Conservation (phyloP, 2,329 filamentous ascomycete species). For the Teratosphaeria viscida region DNA sequence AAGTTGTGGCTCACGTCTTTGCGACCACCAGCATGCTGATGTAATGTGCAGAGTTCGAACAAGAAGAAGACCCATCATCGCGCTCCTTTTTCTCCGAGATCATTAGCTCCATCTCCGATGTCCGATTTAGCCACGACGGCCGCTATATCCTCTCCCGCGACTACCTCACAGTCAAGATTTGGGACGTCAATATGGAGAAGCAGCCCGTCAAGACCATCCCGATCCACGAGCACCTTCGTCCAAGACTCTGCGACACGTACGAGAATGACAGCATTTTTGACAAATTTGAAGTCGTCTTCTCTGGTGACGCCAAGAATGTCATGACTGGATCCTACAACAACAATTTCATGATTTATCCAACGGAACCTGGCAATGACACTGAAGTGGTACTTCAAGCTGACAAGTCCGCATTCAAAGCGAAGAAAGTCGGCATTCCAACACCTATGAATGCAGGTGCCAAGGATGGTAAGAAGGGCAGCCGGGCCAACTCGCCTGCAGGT, state of each 20-base stretch:
- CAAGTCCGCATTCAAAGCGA: slow-evolving; percentile 98
- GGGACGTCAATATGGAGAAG: slow-evolving; percentile 99
- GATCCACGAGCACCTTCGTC: slow-evolving; percentile 92
- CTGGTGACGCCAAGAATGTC: slow-evolving; percentile 93
- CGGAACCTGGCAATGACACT: slow-evolving; percentile 88
- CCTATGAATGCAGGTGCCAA: slow-evolving; percentile 64
- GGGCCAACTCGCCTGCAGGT: slow-evolving; percentile 78
- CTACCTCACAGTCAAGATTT: slow-evolving; percentile 98
- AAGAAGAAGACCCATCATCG: slow-evolving; percentile 95
- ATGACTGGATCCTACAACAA: slow-evolving; percentile 99
- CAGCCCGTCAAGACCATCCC: slow-evolving; percentile 97
- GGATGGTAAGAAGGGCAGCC: slow-evolving; percentile 66
- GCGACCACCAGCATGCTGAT: slow-evolving; percentile 9
- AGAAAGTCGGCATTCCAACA: slow-evolving; percentile 96
- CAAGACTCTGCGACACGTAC: slow-evolving; percentile 91
- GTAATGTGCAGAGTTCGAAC: slow-evolving; percentile 70
- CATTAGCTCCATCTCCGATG: slow-evolving; percentile 97
- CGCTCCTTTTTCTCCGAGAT: slow-evolving; percentile 99
- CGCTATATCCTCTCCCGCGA: slow-evolving; percentile 95
- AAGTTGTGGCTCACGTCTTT: slow-evolving; percentile 29
- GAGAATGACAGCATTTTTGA: slow-evolving; percentile 99
- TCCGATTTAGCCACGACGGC: slow-evolving; percentile 92
- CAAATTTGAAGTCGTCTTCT: slow-evolving; percentile 99
- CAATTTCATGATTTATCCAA: slow-evolving; percentile 99
- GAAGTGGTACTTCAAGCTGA: slow-evolving; percentile 96